Base-by-base conservation (phyloP, 306 rosid species). In the Rosa chinensis region DNA sequence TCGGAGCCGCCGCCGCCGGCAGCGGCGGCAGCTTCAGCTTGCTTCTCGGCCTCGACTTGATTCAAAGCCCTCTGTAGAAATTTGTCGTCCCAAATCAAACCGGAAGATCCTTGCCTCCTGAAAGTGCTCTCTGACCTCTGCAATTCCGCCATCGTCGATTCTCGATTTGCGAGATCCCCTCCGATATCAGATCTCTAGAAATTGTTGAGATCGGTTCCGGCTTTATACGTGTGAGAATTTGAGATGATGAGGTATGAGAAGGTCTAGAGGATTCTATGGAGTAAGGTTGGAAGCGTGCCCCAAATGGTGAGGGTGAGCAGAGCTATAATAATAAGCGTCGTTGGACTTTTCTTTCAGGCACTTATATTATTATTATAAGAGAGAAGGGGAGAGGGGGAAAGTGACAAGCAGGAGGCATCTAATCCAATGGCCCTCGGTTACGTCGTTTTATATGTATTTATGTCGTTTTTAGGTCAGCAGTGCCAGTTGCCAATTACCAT, bases 61-160 rank as follows among this genome's bases (percentile, higher is more conserved):
- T 44, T 84, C 67, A 64, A 64, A 42, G 84, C 88, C 18, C 63
- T 81, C 56, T 81, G 40, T 8, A 86, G 49, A 81, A 80, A 79
- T 78, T 88, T 85, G 81, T 91, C 89, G 77, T 88, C 90, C 97
- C 97, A 93, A 4, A 88, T 85, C 79, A 84, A 70, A 1, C 97
- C 97, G 3, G 94, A 91, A 0, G 97, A 93, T 2, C 97, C 97
- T 76, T 88, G 92, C 80, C 97, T 87, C 58, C 97, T 84, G 72
- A 88, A 93, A 8, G 97, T 88, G 76, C 92, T 88, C 23, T 83
- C 88, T 13, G 97, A 91, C 82, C 90, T 87, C 64, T 84, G 88
- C n/a, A 93, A 45, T 75, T 82, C 87, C 18, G 80, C 88, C 96
- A 90, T 84, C 2, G 4, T 8, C 6, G 23, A 18, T 40, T 16